Percentiles rank a stretch among this genome's conserved stretches.
Conservation (phyloP, 2,329 filamentous ascomycete genomes). For the Lasiodiplodia sp. region DNA sequence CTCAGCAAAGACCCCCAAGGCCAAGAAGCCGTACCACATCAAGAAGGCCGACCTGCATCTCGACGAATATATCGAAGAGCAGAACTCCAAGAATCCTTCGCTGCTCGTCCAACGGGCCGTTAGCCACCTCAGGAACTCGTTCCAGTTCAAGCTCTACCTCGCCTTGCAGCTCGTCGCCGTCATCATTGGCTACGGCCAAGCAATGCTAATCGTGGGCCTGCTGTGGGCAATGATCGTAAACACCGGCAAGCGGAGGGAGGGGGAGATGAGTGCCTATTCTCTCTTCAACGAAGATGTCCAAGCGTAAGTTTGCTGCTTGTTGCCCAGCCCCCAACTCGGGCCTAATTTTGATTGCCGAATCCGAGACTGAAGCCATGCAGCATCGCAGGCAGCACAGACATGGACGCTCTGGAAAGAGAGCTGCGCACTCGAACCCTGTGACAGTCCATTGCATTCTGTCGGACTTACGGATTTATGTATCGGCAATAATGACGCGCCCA, state of each 20-base stretch:
- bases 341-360: conserved; percentile 22
- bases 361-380: conserved; percentile 21
- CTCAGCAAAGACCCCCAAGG: conserved; percentile 28
- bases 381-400: conserved; percentile 30
- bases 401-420: conserved; percentile 30
- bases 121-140: conserved; percentile 35
- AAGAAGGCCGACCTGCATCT: conserved; percentile 42
- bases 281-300: conserved; percentile 41
- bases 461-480: conserved; percentile 26
- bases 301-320: conserved; percentile 32
- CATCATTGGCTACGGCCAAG: conserved; percentile 38
- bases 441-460: conserved; percentile 6
- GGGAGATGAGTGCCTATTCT: conserved; percentile 43
- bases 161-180: conserved; percentile 38
- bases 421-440: conserved; percentile 22
- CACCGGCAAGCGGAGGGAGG: conserved; percentile 39
- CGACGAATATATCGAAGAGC: conserved; percentile 42
- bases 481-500: neutral
- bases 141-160: conserved; percentile 41
- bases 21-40: conserved; percentile 43
- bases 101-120: conserved; percentile 37
- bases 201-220: conserved; percentile 40
- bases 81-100: conserved; percentile 35
- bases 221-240: conserved; percentile 45
- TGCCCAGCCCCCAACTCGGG: conserved; percentile 7